phyloP scores from a whole-genome alignment of 2,329 filamentous ascomycete genomes.

The Rhexocercosporidium sp. region DNA sequence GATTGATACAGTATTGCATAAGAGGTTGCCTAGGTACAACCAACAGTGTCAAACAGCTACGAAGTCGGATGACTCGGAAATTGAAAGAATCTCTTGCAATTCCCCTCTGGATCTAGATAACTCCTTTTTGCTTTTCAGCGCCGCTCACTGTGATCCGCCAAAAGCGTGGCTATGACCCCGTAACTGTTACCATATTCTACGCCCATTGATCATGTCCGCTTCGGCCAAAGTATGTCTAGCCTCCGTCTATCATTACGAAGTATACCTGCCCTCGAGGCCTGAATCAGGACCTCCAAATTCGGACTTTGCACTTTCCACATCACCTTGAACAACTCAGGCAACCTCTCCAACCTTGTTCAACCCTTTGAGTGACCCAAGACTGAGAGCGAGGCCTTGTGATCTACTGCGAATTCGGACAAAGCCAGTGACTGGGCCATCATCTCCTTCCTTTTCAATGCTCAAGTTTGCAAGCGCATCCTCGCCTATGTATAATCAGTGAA shows the following conservation, averaged over 20 bases:
- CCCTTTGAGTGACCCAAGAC: slow-evolving; percentile 92
- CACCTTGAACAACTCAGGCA: slow-evolving; percentile 32
- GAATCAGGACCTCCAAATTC: slow-evolving; percentile 3
- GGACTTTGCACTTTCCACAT: slow-evolving; percentile 4
- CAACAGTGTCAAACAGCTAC: not conserved
- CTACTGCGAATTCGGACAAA: slow-evolving; percentile 98
- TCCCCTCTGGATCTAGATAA: slow-evolving; percentile 39
- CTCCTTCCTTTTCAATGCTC: slow-evolving; percentile 96
- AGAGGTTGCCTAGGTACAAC: not conserved
- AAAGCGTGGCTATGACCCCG: slow-evolving; percentile 23
- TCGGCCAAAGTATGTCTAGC: slow-evolving; percentile 21
- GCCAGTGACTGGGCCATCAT: slow-evolving; percentile 92
- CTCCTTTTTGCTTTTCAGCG: slow-evolving; percentile 40
- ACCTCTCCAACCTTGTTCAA: slow-evolving; percentile 74
- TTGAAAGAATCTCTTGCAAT: slow-evolving; percentile 34
- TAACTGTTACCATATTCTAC: slow-evolving; percentile 30
- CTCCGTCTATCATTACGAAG: slow-evolving; percentile 28
- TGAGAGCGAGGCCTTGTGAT: slow-evolving; percentile 92
- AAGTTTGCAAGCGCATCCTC: slow-evolving; percentile 98
- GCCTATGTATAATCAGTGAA: slow-evolving; percentile 58
- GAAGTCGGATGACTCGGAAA: slow-evolving; percentile 6
- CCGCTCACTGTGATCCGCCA: slow-evolving; percentile 35
- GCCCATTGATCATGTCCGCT: slow-evolving; percentile 26
- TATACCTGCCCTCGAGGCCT: slow-evolving; percentile 12
- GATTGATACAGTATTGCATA: not conserved